Conservation (phyloP, 129 eudicot genomes). For the Calendula officinalis region DNA sequence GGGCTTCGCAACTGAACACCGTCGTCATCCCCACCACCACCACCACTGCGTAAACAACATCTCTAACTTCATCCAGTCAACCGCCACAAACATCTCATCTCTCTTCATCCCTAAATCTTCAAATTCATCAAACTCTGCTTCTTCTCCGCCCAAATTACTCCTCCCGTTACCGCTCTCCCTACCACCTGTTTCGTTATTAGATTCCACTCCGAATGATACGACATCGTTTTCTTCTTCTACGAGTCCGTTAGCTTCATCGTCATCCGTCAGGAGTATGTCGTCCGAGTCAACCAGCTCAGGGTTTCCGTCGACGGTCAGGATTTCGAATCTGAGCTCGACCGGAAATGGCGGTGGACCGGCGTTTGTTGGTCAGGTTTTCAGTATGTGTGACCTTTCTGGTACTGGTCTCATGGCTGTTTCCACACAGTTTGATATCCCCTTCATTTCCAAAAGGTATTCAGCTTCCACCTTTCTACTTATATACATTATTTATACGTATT, state of each 20-base stretch:
- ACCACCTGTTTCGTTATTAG: slow-evolving; percentile 28
- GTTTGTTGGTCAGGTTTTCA: slow-evolving; percentile 92
- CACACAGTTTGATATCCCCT: slow-evolving; percentile 79
- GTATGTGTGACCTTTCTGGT: slow-evolving; percentile 91
- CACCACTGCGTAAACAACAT: slow-evolving; percentile 31
- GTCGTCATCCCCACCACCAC: slow-evolving; percentile 25
- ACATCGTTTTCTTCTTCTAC: slow-evolving; percentile 29
- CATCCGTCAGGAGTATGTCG: slow-evolving; percentile 27
- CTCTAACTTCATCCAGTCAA: slow-evolving; percentile 42
- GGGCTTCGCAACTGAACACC: slow-evolving; percentile 40
- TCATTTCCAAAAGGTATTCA: slow-evolving; percentile 64
- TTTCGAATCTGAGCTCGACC: slow-evolving; percentile 42
- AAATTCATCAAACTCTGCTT: slow-evolving; percentile 7
- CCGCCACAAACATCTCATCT: slow-evolving; percentile 44
- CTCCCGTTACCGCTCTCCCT: slow-evolving; percentile 36
- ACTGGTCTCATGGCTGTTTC: slow-evolving; percentile 92
- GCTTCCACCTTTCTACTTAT: background rate
- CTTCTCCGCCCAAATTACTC: slow-evolving; percentile 27
- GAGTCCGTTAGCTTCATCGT: slow-evolving; percentile 27
- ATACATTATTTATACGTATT: background rate
- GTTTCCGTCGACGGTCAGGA: slow-evolving; percentile 62
- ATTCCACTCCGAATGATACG: slow-evolving; percentile 30
- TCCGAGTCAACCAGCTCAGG: slow-evolving; percentile 49
- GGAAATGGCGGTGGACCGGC: slow-evolving; percentile 80
- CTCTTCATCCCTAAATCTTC: slow-evolving; percentile 42